Evolutionary conservation across 441 rosid species (phyloP).

Genomic region (Pelargonium cotyledonis): DNA sequence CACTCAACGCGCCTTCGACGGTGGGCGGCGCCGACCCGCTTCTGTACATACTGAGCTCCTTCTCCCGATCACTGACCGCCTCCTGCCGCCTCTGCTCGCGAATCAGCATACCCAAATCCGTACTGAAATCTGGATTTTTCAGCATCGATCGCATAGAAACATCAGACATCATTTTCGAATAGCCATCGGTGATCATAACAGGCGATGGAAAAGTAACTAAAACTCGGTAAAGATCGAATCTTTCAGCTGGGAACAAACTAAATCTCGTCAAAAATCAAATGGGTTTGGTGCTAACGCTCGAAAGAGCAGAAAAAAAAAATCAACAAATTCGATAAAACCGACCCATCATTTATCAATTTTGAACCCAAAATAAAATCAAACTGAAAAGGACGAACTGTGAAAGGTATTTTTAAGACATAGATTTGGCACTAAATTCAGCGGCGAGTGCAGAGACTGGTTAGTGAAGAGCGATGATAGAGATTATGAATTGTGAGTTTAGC

Average conservation of each 20-base stretch:
- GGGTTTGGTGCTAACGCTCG: constrained; percentile 10
- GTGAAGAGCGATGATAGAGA: constrained; percentile 16
- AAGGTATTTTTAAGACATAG: neutral
- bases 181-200: constrained; percentile 42
- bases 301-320: neutral
- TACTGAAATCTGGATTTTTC: constrained; percentile 31
- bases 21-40: constrained; percentile 83
- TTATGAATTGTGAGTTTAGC: constrained; percentile 26
- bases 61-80: constrained; percentile 43
- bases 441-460: constrained; percentile 22
- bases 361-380: constrained; percentile 15
- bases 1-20: constrained; percentile 56
- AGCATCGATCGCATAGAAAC: constrained; percentile 49
- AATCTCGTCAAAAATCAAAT: constrained; percentile 5
- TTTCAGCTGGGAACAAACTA: constrained; percentile 13
- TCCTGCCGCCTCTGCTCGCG: constrained; percentile 45
- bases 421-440: constrained; percentile 4
- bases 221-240: neutral
- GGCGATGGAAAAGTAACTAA: neutral
- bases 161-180: constrained; percentile 50
- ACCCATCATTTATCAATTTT: constrained; percentile 10
- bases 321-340: neutral
- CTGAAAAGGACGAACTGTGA: constrained; percentile 6
- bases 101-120: constrained; percentile 42
- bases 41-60: constrained; percentile 45